Percentiles rank a stretch among this genome's conserved stretches.
Conservation (phyloP, 148 eudicot species). For the Salicornia ramosissima region DNA sequence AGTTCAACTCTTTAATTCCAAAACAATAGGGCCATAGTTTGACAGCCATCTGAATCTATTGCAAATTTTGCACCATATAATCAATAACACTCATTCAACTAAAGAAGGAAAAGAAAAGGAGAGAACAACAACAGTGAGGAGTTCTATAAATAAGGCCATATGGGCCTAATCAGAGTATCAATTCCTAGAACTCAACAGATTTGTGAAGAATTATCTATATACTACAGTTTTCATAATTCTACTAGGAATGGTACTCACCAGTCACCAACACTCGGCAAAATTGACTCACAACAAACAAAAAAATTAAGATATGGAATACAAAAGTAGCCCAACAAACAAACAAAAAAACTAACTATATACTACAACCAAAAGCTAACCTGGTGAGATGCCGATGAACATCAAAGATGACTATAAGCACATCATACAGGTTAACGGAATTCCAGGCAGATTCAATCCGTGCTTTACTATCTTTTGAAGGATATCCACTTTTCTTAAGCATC, state of each 20-base stretch:
- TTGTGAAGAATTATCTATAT: not conserved
- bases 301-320: not conserved
- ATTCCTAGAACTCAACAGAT: not conserved
- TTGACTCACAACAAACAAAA: not conserved
- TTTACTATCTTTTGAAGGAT: conserved; percentile 57
- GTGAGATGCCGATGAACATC: conserved; percentile 91
- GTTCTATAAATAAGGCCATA: no score
- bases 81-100: not conserved
- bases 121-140: not conserved
- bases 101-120: not conserved
- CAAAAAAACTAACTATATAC: not conserved
- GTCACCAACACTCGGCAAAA: no score
- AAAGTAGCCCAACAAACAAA: not conserved
- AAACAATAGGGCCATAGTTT: no score
- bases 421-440: conserved; percentile 72
- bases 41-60: not conserved
- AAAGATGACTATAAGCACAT: conserved; percentile 83
- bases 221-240: not conserved
- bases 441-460: conserved; percentile 77
- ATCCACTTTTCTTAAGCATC: conserved; percentile 65
- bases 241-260: not conserved
- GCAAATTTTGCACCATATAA: not conserved
- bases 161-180: not conserved
- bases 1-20: no score
- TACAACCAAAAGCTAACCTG: conserved; percentile 42